Evolutionary conservation across 2,329 filamentous ascomycete genomes (phyloP), one percentile per base, ranked within the genome.

Genomic region (Epicoccum sorghinum): DNA sequence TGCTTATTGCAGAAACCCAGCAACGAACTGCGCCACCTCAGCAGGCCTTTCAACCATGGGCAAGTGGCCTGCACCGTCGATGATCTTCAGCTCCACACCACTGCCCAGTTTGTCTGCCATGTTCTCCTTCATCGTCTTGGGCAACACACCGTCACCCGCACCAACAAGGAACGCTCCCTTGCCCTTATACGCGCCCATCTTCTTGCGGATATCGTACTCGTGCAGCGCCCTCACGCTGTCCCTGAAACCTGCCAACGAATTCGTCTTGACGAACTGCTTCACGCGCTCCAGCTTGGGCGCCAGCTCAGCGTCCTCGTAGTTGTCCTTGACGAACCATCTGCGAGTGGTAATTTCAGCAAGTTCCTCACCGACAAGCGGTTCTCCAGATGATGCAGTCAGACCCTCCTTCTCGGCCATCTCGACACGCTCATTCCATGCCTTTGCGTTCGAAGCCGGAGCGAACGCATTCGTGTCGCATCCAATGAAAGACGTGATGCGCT

Each of bases 1-100:
- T 18, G 18, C 18, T 18, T 18, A 18, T 18, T 18, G 18, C 48
- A 52, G 22, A 13, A 52, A 52, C 4, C 7, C 72, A 37, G 79
- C 76, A 2, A 93, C 78, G 40, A 84, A 84, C 25, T 82, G 77
- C 69, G 87, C 87, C 70, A 93, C 92, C 4, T 81, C 85, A 52
- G 79, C 75, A 0, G 89, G 87, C 61, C 85, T 83, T 75, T 96
- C 91, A 42, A 86, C 86, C 90, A 96, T 96, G 0, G 91, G 91
- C 66, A 96, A 75, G 77, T 96, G 91, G 0, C 91, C 91, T 0
- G 90, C 86, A 7, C 82, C 78, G 0, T 89, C 83, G 8, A 96
- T 83, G 52, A 89, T 74, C 69, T 82, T 85, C 60, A 92, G 81
- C 54, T 84, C 80, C 0, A 82, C 82, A 0, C 88, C 73, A 12